phyloP scores from a whole-genome alignment of 805 yeast species.

The Saccharomycopsis fodiens region DNA sequence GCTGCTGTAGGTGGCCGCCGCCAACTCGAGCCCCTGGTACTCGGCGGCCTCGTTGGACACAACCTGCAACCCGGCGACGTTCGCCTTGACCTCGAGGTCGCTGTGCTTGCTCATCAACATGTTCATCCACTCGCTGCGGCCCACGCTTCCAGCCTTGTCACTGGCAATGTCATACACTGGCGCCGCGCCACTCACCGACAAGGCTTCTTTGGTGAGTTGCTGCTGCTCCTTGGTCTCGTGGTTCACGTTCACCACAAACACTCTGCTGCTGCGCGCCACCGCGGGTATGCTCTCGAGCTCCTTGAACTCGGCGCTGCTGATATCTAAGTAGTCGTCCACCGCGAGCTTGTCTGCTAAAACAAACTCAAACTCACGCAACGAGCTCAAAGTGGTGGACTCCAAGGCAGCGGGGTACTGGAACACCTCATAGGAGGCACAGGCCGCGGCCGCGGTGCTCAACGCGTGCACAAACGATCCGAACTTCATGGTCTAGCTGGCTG shows the following conservation, averaged over 20 bases:
- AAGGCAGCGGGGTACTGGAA: background rate
- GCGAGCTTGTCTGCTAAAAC: constrained; percentile 16
- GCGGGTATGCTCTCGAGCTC: constrained; percentile 1
- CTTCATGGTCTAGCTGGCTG: background rate
- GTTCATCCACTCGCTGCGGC: background rate
- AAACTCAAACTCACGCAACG: constrained; percentile 4
- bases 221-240: background rate
- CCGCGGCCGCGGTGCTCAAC: background rate
- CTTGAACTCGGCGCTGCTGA: constrained; percentile 1
- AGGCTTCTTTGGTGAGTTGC: background rate
- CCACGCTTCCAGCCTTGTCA: background rate
- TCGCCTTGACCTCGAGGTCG: constrained; percentile 7
- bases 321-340: constrained; percentile 12
- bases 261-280: constrained; percentile 5
- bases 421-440: background rate
- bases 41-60: constrained; percentile 3
- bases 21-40: background rate
- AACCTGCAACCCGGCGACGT: constrained; percentile 1
- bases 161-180: constrained; percentile 2
- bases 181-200: background rate
- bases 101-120: constrained; percentile 5
- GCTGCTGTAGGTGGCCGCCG: background rate
- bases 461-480: background rate
- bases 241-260: constrained; percentile 8
- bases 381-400: background rate